Evolutionary conservation across 768 basidiomycete species (phyloP), one percentile per base, ranked within the genome.

Genomic region (Xerocomus brunneocitrinus): DNA sequence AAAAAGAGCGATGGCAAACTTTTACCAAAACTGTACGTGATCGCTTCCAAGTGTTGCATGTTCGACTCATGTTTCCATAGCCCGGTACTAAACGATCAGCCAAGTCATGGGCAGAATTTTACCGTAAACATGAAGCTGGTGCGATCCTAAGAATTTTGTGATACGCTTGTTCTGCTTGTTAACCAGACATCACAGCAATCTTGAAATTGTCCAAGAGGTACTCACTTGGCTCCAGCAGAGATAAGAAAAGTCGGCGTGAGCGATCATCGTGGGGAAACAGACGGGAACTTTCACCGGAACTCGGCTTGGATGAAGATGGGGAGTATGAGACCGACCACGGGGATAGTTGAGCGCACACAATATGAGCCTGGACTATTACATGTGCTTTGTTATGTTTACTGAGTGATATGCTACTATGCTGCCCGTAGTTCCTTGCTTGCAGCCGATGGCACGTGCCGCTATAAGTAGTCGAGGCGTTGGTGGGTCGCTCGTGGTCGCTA

Each of bases 101-200:
- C 3, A 83, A 79, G 59, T 74, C 83, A 7, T 87, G 85, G 85
- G 74, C 70, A 19, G 82, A 85, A 62, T 81, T 77, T 58, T 84
- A 80, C 59, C 74, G 82, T 30, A 72, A 70, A 53, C 70, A 82
- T 55, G 78, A 82, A 64, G 46, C 63, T 53, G 68, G 85, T 84
- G 47, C 38, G 70, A 67, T 39, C 58, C n/a, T 14, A 40, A 49
- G n/a, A 19, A 34, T 38, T 51, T 25, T 25, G 6, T 50, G n/a
- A 22, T n/a, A 30, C 12, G 8, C 39, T 13, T 39, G 31, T 49
- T 48, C 34, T 34, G 16, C 24, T 52, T 6, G 54, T 45, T 58
- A 31, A 65, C 52, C 13, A 39, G 41, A 42, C 10, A 34, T 16
- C 5, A 35, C 46, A 71, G 68, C 55, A 22, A 50, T 69, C 13